These are phyloP conservation scores for Aspergillus indologenus DNA, from an alignment of 495 filamentous ascomycete genomes.

Conservation along the genomic window DNA sequence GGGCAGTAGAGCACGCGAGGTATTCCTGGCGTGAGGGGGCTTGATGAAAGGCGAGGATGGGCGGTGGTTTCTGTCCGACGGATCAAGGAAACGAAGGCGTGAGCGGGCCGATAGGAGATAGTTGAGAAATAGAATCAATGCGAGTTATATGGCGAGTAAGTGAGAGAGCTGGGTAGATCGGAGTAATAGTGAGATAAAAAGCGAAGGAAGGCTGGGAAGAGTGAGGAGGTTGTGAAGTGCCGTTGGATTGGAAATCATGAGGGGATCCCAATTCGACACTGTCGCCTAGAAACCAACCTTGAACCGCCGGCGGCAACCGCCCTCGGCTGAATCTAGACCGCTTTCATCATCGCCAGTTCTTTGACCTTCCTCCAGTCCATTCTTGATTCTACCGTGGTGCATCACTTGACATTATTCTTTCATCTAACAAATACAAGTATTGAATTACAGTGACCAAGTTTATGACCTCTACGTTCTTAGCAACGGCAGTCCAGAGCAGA, in stretches of 20 bases:
- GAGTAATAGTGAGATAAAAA: slow-evolving; percentile 5
- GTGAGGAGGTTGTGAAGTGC: background rate
- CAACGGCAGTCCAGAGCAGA: too few species aligned
- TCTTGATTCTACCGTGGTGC: background rate
- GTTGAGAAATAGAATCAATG: background rate
- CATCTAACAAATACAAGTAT: background rate
- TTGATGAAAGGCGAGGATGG: background rate
- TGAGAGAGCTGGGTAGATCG: slow-evolving; percentile 1
- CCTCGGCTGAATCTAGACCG: slow-evolving; percentile 20
- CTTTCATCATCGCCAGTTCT: slow-evolving; percentile 6
- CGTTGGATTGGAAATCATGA: slow-evolving; percentile 18
- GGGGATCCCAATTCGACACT: slow-evolving; percentile 16
- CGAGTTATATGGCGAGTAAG: background rate
- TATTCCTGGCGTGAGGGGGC: background rate
- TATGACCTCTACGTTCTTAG: too few species aligned
- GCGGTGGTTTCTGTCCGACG: background rate
- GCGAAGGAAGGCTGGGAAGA: background rate
- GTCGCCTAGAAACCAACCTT: slow-evolving; percentile 8
- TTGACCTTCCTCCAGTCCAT: slow-evolving; percentile 2
- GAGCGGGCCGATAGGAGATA: background rate
- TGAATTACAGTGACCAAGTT: too few species aligned
- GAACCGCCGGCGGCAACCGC: too few species aligned
- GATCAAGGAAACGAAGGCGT: background rate
- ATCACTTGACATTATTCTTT: background rate
- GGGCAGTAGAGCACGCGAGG: background rate